phyloP scores from a whole-genome alignment of 306 rosid species.

The Sesbania bispinosa region DNA sequence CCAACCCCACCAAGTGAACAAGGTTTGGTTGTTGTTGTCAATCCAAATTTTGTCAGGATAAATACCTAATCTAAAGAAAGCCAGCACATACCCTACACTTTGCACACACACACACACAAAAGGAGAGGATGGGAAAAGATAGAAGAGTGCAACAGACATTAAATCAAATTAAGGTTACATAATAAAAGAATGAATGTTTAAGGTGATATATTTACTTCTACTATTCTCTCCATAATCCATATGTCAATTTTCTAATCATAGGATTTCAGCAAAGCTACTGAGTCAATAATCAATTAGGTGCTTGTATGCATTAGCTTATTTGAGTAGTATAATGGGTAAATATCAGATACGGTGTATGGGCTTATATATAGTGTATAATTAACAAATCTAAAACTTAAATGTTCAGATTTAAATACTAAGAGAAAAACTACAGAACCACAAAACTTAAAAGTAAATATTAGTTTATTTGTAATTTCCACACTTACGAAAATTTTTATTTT shows the following conservation, averaged over 20 bases:
- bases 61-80: not conserved
- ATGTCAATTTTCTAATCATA: not conserved
- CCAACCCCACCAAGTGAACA: not conserved
- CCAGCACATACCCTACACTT: not conserved
- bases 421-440: not conserved
- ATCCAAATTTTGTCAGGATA: not conserved
- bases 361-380: not conserved
- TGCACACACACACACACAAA: not conserved
- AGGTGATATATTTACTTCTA: not conserved
- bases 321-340: not conserved
- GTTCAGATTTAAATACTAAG: not conserved
- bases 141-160: not conserved
- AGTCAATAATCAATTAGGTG: constrained; percentile 1
- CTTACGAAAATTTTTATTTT: not conserved
- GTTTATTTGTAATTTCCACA: not conserved
- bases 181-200: not conserved
- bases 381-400: not conserved
- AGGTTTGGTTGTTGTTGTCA: not conserved
- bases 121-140: not conserved
- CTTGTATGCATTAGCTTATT: not conserved
- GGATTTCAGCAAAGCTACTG: not conserved
- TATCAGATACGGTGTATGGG: too few species aligned
- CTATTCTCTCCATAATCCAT: too few species aligned
- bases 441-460: not conserved
- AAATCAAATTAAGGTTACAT: not conserved